Percentiles rank a stretch among this genome's conserved stretches.
phyloP scores from a whole-genome alignment of 345 rosid genomes.

The Litchi chinensis region DNA sequence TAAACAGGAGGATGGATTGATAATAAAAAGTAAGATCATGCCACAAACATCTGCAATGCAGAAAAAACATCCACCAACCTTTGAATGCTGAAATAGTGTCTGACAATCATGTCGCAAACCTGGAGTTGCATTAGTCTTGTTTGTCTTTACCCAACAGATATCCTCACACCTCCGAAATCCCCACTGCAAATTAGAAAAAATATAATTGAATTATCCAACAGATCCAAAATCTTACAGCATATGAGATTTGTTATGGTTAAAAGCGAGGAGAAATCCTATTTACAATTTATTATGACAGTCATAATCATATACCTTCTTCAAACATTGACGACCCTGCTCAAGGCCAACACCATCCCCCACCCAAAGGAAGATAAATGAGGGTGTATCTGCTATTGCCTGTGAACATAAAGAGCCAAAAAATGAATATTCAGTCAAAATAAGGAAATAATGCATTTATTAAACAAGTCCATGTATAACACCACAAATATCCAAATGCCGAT shows the following conservation, averaged over 20 bases:
- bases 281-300: constrained; percentile 6
- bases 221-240: not conserved
- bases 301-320: constrained; percentile 68
- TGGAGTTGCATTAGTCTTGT: constrained; percentile 90
- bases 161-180: constrained; percentile 99
- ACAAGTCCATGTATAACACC: not conserved
- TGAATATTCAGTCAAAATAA: constrained; percentile 6
- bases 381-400: constrained; percentile 97
- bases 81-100: constrained; percentile 96
- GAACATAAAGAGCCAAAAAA: constrained; percentile 11
- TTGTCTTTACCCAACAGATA: constrained; percentile 99
- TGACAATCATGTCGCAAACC: constrained; percentile 94
- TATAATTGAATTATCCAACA: not conserved
- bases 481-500: not conserved
- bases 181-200: constrained; percentile 58
- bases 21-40: not conserved
- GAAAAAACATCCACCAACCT: constrained; percentile 52
- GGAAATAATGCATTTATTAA: not conserved
- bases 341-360: constrained; percentile 98
- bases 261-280: not conserved
- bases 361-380: constrained; percentile 98
- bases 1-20: constrained; percentile 9
- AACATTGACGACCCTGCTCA: constrained; percentile 97
- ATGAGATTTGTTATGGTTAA: not conserved
- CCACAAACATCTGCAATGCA: constrained; percentile 16